Evolutionary conservation across 768 basidiomycete genomes (phyloP).

Genomic region (Rhizopogon vinicolor): DNA sequence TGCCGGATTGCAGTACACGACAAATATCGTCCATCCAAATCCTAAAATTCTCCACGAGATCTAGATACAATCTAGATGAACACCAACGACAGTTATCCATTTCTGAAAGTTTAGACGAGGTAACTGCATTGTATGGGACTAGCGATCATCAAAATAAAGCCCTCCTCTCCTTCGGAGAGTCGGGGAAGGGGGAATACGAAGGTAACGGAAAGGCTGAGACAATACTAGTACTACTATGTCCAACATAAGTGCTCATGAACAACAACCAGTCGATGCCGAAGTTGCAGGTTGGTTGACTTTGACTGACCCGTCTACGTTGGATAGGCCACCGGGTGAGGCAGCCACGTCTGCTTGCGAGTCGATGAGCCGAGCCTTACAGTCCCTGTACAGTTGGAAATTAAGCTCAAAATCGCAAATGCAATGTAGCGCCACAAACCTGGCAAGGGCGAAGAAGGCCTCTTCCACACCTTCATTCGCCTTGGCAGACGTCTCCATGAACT

Average conservation of each 20-base stretch:
- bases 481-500: slow-evolving; percentile 96
- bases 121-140: too few species aligned
- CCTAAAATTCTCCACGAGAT: too few species aligned
- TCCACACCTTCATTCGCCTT: slow-evolving; percentile 98
- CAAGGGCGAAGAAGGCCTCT: slow-evolving; percentile 96
- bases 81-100: too few species aligned
- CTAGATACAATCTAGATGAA: too few species aligned
- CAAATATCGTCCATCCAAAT: too few species aligned
- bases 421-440: slow-evolving; percentile 56
- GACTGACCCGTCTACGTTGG: slow-evolving; percentile 52
- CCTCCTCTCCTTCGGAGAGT: too few species aligned
- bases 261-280: slow-evolving; percentile 46
- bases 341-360: slow-evolving; percentile 79
- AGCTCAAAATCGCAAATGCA: neutral
- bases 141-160: too few species aligned
- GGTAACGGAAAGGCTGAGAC: neutral
- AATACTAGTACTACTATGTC: neutral
- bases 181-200: slow-evolving; percentile 1
- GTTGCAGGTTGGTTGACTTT: slow-evolving; percentile 58
- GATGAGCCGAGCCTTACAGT: slow-evolving; percentile 96
- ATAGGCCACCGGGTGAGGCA: slow-evolving; percentile 30
- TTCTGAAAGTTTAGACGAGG: too few species aligned
- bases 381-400: slow-evolving; percentile 42
- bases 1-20: too few species aligned
- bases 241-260: slow-evolving; percentile 32